Evolutionary conservation across 805 yeast genomes (phyloP).

Genomic region (Kodamaea kakaduensis): DNA sequence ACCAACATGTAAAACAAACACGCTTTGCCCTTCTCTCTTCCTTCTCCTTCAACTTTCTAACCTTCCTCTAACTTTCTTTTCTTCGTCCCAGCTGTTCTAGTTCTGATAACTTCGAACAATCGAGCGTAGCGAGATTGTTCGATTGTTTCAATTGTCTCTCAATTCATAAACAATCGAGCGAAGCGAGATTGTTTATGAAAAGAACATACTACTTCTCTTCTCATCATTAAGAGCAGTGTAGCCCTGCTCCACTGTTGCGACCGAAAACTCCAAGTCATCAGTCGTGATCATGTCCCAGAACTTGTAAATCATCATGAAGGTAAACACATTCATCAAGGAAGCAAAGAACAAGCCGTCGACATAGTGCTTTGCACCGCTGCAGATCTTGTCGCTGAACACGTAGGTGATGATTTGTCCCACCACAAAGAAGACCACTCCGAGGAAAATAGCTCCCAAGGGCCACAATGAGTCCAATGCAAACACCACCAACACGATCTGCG

Average conservation of each 20-base stretch:
- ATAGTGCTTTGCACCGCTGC: slow-evolving; percentile 75
- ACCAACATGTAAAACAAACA: too few species aligned
- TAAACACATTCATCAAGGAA: slow-evolving; percentile 70
- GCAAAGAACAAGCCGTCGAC: slow-evolving; percentile 88
- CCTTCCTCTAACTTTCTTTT: too few species aligned
- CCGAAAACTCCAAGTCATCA: slow-evolving; percentile 91
- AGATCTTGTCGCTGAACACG: slow-evolving; percentile 61
- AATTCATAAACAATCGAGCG: too few species aligned
- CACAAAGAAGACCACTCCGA: slow-evolving; percentile 70
- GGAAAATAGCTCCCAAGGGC: slow-evolving; percentile 81
- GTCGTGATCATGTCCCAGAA: slow-evolving; percentile 95
- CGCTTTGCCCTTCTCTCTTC: too few species aligned
- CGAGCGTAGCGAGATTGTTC: too few species aligned
- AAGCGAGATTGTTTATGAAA: slow-evolving; percentile 3
- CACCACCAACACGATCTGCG: slow-evolving; percentile 65
- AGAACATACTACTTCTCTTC: slow-evolving; percentile 21
- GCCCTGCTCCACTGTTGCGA: slow-evolving; percentile 43
- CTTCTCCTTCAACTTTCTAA: too few species aligned
- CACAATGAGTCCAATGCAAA: slow-evolving; percentile 72
- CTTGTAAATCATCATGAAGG: slow-evolving; percentile 93
- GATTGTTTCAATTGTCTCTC: background rate
- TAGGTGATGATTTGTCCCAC: slow-evolving; percentile 78
- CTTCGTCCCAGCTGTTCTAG: too few species aligned
- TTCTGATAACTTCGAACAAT: too few species aligned
- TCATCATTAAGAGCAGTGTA: slow-evolving; percentile 31